Evolutionary conservation across 2,329 filamentous ascomycete species (phyloP), one percentile per base, ranked within the genome.

Genomic region (Aspergillus nomiae): DNA sequence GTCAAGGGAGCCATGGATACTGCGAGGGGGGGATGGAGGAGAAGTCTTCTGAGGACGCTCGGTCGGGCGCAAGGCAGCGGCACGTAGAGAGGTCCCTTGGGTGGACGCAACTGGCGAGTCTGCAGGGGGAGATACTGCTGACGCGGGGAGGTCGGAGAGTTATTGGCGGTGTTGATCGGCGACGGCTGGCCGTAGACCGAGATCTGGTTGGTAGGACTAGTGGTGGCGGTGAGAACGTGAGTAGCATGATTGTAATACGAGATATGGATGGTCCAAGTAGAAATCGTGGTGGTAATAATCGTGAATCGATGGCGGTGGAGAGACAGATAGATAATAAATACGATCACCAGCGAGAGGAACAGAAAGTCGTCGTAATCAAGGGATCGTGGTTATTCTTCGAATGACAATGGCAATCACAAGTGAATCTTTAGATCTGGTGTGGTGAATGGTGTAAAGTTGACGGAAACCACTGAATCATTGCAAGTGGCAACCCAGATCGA

Each of bases 11-110:
- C 81, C 83, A 69, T 85, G 83, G 36, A 84, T 81, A 67, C 85
- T 87, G 64, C 82, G 80, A 1, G 85, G 81, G 21, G 82, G 82
- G 8, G 81, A 84, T 61, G 77, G 78, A 61, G 81, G 75, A 67
- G 81, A 78, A 1, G 76, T 67, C 58, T 76, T 80, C 56, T 76
- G 73, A 16, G 83, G 82, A 61, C 82, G 80, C 74, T 89, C 84
- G 34, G 86, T 89, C 58, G 85, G 87, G 59, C 87, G 82, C 65
- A 89, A 78, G 9, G 84, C 87, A 12, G 87, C 87, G 28, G 87
- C 26, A 89, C 84, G 71, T 89, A 89, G 58, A 89, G 80, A 36
- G 87, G 86, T 26, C 83, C 82, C 74, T 88, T 87, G 56, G 83
- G 83, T 26, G 85, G 85, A 60, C 86, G 84, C 63, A 89, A 77